Conservation (phyloP, 441 rosid genomes). For the Pelargonium australe region DNA sequence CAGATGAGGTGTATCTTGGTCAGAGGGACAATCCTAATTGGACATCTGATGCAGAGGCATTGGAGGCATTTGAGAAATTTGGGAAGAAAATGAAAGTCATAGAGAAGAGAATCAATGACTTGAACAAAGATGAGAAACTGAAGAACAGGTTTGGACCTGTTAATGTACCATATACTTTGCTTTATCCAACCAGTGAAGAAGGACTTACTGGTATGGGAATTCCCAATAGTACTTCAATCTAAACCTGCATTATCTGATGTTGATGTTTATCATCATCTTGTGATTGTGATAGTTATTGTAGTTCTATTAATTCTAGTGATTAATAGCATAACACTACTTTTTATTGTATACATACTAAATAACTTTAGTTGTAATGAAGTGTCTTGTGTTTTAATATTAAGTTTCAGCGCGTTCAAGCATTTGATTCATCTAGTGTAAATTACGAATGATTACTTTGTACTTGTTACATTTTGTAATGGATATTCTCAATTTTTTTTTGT, state of each 20-base stretch:
- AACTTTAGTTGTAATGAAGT: no score
- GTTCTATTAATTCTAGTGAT: no score
- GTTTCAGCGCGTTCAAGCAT: no score
- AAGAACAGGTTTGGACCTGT: constrained; percentile 52
- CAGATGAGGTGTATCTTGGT: constrained; percentile 52
- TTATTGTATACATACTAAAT: no score
- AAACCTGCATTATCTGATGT: not conserved
- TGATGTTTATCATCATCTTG: no score
- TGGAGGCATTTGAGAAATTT: constrained; percentile 34
- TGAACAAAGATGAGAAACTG: constrained; percentile 34
- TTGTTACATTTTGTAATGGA: no score
- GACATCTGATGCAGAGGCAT: constrained; percentile 39
- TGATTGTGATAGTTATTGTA: no score
- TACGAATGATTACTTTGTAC: no score
- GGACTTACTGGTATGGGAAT: constrained; percentile 45
- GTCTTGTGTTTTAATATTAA: no score
- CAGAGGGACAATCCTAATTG: constrained; percentile 36
- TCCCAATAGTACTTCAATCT: constrained; percentile 54
- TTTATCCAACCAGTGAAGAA: constrained; percentile 32
- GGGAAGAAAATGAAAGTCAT: constrained; percentile 30
- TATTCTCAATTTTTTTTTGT: no score
- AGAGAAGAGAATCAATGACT: constrained; percentile 30
- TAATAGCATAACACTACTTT: no score
- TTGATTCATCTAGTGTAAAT: no score
- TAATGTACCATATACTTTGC: constrained; percentile 42